Percentiles rank a stretch among this genome's conserved stretches.
phyloP scores from a whole-genome alignment of 176 grass and related monocot species.

The Rhynchospora pubera region DNA sequence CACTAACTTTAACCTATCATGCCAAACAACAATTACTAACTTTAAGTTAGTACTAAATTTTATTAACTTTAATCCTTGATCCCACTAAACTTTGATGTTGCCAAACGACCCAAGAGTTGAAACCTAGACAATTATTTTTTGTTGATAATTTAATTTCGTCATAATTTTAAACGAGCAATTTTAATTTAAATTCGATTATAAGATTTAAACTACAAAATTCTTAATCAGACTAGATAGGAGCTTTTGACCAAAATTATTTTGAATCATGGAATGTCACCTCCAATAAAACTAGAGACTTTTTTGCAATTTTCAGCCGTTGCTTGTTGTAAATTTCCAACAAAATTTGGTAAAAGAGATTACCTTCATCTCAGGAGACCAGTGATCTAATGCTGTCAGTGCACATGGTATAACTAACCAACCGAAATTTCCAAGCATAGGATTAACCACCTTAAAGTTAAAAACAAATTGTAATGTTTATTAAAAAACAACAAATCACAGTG shows the following conservation, averaged over 20 bases:
- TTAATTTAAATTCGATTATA: no score
- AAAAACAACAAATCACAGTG: not conserved
- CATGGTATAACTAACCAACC: conserved; percentile 68
- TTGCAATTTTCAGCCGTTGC: not conserved
- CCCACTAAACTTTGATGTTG: no score
- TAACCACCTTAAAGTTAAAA: conserved; percentile 38
- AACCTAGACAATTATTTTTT: no score
- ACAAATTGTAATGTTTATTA: not conserved
- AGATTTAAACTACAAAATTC: no score
- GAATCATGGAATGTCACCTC: not conserved
- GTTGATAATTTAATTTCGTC: no score
- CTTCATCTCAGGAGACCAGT: conserved; percentile 89
- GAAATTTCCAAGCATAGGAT: conserved; percentile 61
- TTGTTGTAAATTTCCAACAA: not conserved
- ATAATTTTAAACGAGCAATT: no score
- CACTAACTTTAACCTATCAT: no score
- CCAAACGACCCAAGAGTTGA: no score
- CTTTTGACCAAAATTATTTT: not conserved
- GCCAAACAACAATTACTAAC: no score
- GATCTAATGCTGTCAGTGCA: conserved; percentile 78
- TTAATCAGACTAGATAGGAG: not conserved
- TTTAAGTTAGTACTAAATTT: no score
- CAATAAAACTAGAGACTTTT: not conserved
- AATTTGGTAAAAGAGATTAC: conserved; percentile 20
- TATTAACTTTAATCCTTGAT: no score